These are phyloP conservation scores for Coemansia reversa DNA, from an alignment of 192 early-diverging fungal genomes.

Conservation along the genomic window DNA sequence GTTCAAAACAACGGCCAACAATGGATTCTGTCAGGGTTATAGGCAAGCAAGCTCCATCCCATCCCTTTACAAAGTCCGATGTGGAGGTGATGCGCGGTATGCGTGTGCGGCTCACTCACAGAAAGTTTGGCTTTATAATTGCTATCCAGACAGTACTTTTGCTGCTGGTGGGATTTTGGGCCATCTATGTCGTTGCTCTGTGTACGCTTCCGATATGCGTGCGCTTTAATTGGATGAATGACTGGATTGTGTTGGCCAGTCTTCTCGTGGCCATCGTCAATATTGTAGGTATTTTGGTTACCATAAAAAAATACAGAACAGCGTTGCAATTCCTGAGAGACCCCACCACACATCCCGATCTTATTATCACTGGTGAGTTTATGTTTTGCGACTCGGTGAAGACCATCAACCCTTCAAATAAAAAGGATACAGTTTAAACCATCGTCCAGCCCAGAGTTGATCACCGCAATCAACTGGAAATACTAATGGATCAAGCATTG, in stretches of 20 bases:
- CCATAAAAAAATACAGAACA: constrained; percentile 35
- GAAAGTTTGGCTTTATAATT: constrained; percentile 39
- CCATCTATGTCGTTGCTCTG: constrained; percentile 29
- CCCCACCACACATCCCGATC: constrained; percentile 41
- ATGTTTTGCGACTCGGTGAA: constrained; percentile 15
- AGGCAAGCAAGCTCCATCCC: constrained; percentile 26
- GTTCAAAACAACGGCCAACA: neutral
- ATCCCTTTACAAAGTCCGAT: constrained; percentile 46
- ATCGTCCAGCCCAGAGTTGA: neutral
- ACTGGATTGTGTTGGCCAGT: constrained; percentile 50
- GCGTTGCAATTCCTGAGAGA: constrained; percentile 42
- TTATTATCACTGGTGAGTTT: constrained; percentile 42
- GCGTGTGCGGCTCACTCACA: constrained; percentile 46
- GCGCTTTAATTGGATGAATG: constrained; percentile 34
- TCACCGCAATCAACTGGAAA: neutral
- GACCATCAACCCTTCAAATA: neutral
- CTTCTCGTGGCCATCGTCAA: constrained; percentile 31
- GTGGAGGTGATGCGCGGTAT: constrained; percentile 55
- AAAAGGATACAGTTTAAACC: neutral
- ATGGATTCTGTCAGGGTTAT: neutral
- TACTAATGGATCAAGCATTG: neutral
- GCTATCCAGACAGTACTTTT: constrained; percentile 28
- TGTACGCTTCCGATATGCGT: constrained; percentile 15
- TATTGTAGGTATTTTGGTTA: constrained; percentile 38
- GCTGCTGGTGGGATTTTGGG: constrained; percentile 38